Evolutionary conservation across 345 rosid genomes (phyloP).

Genomic region (Populus euphratica): DNA sequence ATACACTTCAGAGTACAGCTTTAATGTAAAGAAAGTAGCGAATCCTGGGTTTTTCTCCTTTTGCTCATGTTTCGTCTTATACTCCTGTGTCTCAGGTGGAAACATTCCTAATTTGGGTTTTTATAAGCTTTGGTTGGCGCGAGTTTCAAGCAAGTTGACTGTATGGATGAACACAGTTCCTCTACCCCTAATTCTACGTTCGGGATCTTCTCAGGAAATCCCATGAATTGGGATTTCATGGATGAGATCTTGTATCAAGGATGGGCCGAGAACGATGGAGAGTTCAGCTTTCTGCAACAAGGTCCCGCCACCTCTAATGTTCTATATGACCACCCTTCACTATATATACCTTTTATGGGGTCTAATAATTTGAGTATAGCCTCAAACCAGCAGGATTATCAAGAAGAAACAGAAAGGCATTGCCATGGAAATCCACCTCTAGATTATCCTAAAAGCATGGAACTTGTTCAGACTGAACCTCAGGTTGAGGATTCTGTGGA

Average conservation of each 20-base stretch:
- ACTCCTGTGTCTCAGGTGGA: background rate
- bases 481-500: background rate
- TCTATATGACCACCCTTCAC: slow-evolving; percentile 22
- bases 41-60: background rate
- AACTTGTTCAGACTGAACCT: background rate
- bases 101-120: background rate
- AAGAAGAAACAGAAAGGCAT: background rate
- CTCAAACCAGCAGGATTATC: slow-evolving; percentile 18
- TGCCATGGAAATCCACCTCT: background rate
- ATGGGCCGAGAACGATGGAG: slow-evolving; percentile 5
- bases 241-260: slow-evolving; percentile 72
- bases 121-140: background rate
- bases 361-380: slow-evolving; percentile 23
- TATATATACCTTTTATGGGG: slow-evolving; percentile 21
- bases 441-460: background rate
- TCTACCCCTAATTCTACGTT: slow-evolving; percentile 34
- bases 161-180: background rate
- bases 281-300: background rate
- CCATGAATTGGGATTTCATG: slow-evolving; percentile 79
- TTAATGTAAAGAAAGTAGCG: background rate
- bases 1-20: background rate
- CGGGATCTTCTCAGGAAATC: slow-evolving; percentile 40
- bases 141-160: background rate
- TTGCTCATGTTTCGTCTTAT: background rate
- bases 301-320: slow-evolving; percentile 24